Evolutionary conservation across 169 alveolate genomes (phyloP).

Genomic region (Plasmodium yoelii): DNA sequence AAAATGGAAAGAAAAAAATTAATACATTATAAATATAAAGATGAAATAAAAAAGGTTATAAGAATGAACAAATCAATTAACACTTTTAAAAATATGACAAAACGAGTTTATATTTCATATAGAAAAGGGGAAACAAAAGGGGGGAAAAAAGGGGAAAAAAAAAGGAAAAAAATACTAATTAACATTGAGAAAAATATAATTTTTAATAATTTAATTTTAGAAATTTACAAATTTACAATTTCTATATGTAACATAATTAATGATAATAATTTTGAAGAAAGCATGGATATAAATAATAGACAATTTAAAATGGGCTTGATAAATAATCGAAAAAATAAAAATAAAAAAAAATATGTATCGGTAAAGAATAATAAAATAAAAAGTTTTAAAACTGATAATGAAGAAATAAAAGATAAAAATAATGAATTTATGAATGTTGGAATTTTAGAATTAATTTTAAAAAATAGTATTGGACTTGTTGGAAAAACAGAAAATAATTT

Average conservation of each 20-base stretch:
- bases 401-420: not conserved
- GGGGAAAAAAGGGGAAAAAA: not conserved
- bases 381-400: too few species aligned
- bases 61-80: slow-evolving; percentile 14
- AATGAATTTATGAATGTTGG: not conserved
- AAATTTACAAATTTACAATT: slow-evolving; percentile 5
- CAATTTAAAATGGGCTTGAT: not conserved
- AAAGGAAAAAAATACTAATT: slow-evolving; percentile 5
- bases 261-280: not conserved
- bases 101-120: not conserved
- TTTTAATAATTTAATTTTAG: slow-evolving; percentile 16
- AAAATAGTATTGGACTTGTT: too few species aligned
- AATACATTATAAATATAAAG: slow-evolving; percentile 22
- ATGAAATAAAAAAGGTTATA: slow-evolving; percentile 10
- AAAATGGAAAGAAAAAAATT: not conserved
- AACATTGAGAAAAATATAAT: slow-evolving; percentile 11
- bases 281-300: not conserved
- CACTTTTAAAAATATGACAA: slow-evolving; percentile 10
- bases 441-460: not conserved
- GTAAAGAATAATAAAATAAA: too few species aligned
- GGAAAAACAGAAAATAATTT: too few species aligned
- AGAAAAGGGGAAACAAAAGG: not conserved
- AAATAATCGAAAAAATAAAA: not conserved
- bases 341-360: too few species aligned
- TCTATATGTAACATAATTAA: not conserved